Evolutionary conservation across 2,329 filamentous ascomycete genomes (phyloP), one percentile per base, ranked within the genome.

Genomic region (Fusarium acutatum): DNA sequence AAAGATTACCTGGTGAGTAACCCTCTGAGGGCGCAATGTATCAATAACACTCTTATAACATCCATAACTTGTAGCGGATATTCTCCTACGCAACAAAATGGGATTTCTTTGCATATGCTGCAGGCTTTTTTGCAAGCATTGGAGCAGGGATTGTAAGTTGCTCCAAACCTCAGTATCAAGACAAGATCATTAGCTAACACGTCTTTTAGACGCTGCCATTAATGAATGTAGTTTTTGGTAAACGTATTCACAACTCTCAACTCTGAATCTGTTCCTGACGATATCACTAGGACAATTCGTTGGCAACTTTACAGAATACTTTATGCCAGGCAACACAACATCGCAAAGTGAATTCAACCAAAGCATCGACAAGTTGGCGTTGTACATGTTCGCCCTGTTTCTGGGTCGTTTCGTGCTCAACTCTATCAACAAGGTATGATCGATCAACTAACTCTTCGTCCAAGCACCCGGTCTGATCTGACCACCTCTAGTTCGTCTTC

Each of bases 351-450:
- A 84, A 11, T 89, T 90, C 72, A 73, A 80, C 24, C 66, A 72
- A 6, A 75, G 73, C 17, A 74, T 89, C 37, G 84, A 89, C 72
- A 81, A 75, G 53, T 82, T 88, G 66, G 81, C 88, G 80, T 82
- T 95, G 1, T 93, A 91, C 80, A 90, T 94, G 76, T 88, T 94
- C 61, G 89, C 90, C 62, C 84, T 95, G 12, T 95, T 94, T 79
- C 81, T 94, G 44, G 92, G 84, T 20, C 89, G 91, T 53, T 91
- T 93, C 73, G 78, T 83, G 24, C 82, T 93, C 44, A 89, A 88
- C 67, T 94, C 93, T 71, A 82, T 91, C 67, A 87, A 87, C 72
- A 89, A 88, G 80, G 86, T 86, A 74, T 40, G 71, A 26, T 20
- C 22, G 20, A 47, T 30, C 26, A 12, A 30, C 44, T n/a, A 6